phyloP scores from a whole-genome alignment of 169 alveolate genomes.

The Cryptosporidium canis region DNA sequence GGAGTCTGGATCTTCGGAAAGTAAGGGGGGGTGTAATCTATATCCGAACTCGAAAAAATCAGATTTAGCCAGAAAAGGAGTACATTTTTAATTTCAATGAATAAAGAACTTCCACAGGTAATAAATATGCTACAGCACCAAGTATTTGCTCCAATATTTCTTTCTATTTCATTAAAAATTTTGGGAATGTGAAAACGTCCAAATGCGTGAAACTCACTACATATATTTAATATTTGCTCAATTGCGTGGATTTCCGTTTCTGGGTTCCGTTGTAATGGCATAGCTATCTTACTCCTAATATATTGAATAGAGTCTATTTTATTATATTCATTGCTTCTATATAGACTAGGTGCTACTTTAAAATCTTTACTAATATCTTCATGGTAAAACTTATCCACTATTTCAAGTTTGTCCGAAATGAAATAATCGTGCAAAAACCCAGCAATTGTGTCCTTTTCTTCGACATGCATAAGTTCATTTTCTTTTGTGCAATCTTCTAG shows the following conservation, averaged over 20 bases:
- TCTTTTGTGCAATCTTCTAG: neutral
- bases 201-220: slow-evolving; percentile 56
- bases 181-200: slow-evolving; percentile 46
- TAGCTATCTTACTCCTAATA: neutral
- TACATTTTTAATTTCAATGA: slow-evolving; percentile 41
- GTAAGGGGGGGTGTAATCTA: slow-evolving; percentile 28
- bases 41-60: slow-evolving; percentile 7
- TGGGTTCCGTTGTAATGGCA: neutral
- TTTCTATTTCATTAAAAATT: slow-evolving; percentile 31
- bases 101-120: slow-evolving; percentile 56
- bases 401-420: neutral
- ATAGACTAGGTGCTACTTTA: neutral
- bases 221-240: slow-evolving; percentile 25
- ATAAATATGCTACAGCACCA: slow-evolving; percentile 61
- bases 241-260: neutral
- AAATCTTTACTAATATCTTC: neutral
- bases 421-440: slow-evolving; percentile 16
- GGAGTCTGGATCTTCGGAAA: slow-evolving; percentile 19
- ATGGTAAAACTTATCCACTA: neutral
- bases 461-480: neutral
- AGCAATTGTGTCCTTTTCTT: neutral
- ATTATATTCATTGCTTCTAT: neutral
- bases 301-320: neutral
- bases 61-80: slow-evolving; percentile 51
- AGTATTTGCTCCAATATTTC: slow-evolving; percentile 21